phyloP scores from a whole-genome alignment of 495 filamentous ascomycete species.

The Geopyxis carbonaria region DNA sequence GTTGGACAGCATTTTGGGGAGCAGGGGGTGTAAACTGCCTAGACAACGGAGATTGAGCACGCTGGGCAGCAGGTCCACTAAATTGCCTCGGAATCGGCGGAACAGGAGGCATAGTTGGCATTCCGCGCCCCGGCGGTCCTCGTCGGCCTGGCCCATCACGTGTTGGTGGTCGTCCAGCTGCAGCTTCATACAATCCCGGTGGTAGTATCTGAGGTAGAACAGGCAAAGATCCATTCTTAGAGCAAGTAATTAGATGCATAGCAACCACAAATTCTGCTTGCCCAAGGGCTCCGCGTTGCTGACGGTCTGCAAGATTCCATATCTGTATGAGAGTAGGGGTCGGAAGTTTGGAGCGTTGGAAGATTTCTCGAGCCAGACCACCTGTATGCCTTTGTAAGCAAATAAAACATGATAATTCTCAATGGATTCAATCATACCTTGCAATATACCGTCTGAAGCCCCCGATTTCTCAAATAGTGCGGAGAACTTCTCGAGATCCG shows the following conservation, averaged over 20 bases:
- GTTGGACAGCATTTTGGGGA: slow-evolving; percentile 13
- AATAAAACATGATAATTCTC: background rate
- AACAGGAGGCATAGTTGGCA: slow-evolving; percentile 29
- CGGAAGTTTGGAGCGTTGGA: slow-evolving; percentile 75
- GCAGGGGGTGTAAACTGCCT: slow-evolving; percentile 23
- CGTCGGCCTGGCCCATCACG: slow-evolving; percentile 28
- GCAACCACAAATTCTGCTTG: slow-evolving; percentile 90
- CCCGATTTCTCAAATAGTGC: slow-evolving; percentile 75
- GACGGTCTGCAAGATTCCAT: slow-evolving; percentile 85
- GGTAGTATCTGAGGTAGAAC: slow-evolving; percentile 69
- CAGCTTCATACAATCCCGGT: slow-evolving; percentile 77
- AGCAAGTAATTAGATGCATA: slow-evolving; percentile 89
- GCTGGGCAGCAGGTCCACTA: slow-evolving; percentile 35
- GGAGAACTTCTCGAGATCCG: slow-evolving; percentile 76
- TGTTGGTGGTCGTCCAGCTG: slow-evolving; percentile 46
- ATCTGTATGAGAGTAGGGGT: slow-evolving; percentile 84
- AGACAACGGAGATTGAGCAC: slow-evolving; percentile 23
- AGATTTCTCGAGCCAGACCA: slow-evolving; percentile 80
- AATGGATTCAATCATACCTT: slow-evolving; percentile 36
- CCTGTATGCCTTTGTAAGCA: no score
- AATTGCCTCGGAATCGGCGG: slow-evolving; percentile 57
- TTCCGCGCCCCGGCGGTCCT: slow-evolving; percentile 12
- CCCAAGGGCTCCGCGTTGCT: slow-evolving; percentile 77
- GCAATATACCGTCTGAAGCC: slow-evolving; percentile 60
- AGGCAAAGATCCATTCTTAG: slow-evolving; percentile 63